Evolutionary conservation across 2,329 filamentous ascomycete species (phyloP).

Genomic region (Diaporthe sp.): DNA sequence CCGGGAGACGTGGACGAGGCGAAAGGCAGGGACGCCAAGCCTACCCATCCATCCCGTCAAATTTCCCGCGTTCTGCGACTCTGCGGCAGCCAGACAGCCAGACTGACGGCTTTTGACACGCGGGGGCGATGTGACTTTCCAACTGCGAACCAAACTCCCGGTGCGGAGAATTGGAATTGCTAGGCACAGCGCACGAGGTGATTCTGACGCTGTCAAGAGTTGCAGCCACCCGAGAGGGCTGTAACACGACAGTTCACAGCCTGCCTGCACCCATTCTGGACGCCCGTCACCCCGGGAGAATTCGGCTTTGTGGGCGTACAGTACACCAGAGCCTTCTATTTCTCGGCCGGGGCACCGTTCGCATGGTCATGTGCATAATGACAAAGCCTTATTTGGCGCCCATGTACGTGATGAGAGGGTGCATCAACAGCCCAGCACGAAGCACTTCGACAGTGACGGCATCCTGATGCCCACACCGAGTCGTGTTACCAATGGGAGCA

Average conservation of each 20-base stretch:
- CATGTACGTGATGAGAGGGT: background rate
- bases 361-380: background rate
- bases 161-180: conserved; percentile 19
- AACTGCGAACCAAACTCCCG: background rate
- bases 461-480: conserved; percentile 1
- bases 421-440: background rate
- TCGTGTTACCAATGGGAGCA: background rate
- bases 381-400: too few relatives aligned
- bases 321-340: background rate
- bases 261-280: background rate
- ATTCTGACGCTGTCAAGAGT: conserved; percentile 18
- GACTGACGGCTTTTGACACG: background rate
- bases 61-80: conserved; percentile 20
- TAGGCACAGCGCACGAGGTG: background rate
- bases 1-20: background rate
- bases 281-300: background rate
- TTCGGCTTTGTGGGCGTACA: background rate
- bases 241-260: conserved; percentile 18
- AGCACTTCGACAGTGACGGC: background rate
- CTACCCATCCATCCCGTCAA: background rate
- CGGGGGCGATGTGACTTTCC: conserved; percentile 13
- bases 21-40: background rate
- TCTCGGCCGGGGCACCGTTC: background rate
- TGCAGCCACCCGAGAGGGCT: conserved; percentile 1
- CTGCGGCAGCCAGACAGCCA: background rate